These are phyloP conservation scores for Aotearoamyces nothofagi DNA, from an alignment of 2,329 filamentous ascomycete genomes.

Conservation along the genomic window DNA sequence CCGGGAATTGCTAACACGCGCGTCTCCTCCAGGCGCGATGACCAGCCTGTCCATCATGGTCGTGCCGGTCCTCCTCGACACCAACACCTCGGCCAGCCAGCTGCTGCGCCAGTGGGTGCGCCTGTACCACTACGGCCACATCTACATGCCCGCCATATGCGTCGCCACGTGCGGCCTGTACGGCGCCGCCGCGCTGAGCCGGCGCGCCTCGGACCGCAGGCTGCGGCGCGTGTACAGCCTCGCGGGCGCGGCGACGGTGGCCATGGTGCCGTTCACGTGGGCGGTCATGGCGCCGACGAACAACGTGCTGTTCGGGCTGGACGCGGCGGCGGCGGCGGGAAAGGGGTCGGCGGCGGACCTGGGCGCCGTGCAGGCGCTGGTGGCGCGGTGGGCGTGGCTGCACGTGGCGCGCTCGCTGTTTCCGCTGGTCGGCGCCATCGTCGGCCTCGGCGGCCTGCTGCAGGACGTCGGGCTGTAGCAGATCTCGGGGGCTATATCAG, in stretches of 20 bases:
- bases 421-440: constrained; percentile 11
- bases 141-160: constrained; percentile 15
- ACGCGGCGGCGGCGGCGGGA: constrained; percentile 3
- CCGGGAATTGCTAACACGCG: too few relatives aligned
- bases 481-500: too few relatives aligned
- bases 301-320: constrained; percentile 14
- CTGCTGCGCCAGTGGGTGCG: constrained; percentile 19
- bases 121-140: constrained; percentile 21
- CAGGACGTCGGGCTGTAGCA: too few relatives aligned
- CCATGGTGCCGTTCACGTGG: constrained; percentile 24
- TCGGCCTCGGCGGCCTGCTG: too few relatives aligned
- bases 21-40: constrained; percentile 18
- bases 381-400: constrained; percentile 16
- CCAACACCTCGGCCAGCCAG: constrained; percentile 11
- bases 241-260: constrained; percentile 12
- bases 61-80: constrained; percentile 20
- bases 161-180: constrained; percentile 15
- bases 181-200: constrained; percentile 7
- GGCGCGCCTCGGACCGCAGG: too few relatives aligned
- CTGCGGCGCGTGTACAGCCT: too few relatives aligned
- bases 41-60: constrained; percentile 14
- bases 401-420: constrained; percentile 13
- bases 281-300: constrained; percentile 21
- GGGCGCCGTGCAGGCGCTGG: constrained; percentile 7
- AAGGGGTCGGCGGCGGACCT: constrained; percentile 4